Conservation (phyloP, 2,329 filamentous ascomycete genomes). For the Ceratocystis huliohia region DNA sequence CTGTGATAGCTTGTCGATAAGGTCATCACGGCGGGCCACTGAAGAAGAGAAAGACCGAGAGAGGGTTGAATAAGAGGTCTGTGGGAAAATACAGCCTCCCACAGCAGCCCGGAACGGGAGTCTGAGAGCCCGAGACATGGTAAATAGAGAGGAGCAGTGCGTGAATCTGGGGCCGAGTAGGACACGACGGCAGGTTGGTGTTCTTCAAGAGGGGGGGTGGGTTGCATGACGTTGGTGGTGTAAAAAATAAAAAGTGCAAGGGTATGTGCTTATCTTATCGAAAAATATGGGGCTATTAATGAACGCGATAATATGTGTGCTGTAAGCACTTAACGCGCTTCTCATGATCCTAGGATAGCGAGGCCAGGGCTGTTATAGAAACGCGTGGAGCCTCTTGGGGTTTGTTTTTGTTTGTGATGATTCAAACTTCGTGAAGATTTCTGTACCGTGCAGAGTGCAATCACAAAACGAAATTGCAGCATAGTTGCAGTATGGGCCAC, state of each 20-base stretch:
- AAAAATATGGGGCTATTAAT: background rate
- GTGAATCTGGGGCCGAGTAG: background rate
- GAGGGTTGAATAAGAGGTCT: background rate
- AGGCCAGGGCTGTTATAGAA: background rate
- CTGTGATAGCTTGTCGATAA: background rate
- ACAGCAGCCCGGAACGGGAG: background rate
- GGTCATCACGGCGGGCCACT: background rate
- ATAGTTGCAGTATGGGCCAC: too few species aligned
- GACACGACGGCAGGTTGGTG: too few species aligned
- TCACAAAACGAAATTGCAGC: too few species aligned
- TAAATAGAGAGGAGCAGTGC: background rate
- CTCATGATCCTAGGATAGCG: background rate
- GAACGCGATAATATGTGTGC: background rate
- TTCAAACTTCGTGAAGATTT: background rate
- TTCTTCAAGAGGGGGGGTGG: background rate
- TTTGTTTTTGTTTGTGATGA: background rate
- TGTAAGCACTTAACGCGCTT: conserved; percentile 5
- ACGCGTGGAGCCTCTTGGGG: background rate
- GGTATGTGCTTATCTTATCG: conserved; percentile 4
- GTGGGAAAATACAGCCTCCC: background rate
- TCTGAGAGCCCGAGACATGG: background rate
- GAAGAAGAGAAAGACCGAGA: background rate
- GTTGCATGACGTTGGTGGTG: background rate
- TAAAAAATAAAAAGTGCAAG: background rate
- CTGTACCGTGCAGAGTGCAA: background rate